A percentile compares a stretch with the other conserved stretches of the same genome.
These are phyloP conservation scores for Planoprotostelium fungivorum DNA, from an alignment of 78 protist genomes.

Conservation along the genomic window DNA sequence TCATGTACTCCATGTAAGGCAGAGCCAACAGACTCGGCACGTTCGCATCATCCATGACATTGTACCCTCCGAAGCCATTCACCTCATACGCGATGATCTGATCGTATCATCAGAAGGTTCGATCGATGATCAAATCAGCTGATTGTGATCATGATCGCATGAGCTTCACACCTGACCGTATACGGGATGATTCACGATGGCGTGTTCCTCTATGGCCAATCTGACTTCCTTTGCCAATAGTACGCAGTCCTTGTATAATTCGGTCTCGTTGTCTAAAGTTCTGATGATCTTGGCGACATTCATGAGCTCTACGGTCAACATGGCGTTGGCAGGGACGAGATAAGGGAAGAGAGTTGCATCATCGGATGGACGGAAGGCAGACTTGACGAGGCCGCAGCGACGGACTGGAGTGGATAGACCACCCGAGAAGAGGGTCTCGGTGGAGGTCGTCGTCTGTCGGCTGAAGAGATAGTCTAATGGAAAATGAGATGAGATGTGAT, in stretches of 20 bases:
- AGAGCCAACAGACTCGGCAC: conserved; percentile 41
- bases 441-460: neutral
- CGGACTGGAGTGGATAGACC: neutral
- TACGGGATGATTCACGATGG: conserved; percentile 5
- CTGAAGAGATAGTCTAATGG: neutral
- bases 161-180: neutral
- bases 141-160: neutral
- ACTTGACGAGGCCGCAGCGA: conserved; percentile 16
- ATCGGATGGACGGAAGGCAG: conserved; percentile 47
- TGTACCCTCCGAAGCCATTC: conserved; percentile 39
- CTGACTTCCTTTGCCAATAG: conserved; percentile 7
- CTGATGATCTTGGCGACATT: neutral
- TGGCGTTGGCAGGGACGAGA: conserved; percentile 41
- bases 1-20: conserved; percentile 32
- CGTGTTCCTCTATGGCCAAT: conserved; percentile 11
- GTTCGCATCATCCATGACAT: conserved; percentile 58
- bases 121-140: neutral
- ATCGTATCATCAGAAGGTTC: neutral
- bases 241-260: neutral
- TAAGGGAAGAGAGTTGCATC: conserved; percentile 29
- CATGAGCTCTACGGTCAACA: conserved; percentile 13
- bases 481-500: too few relatives aligned
- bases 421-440: conserved; percentile 16
- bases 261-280: neutral
- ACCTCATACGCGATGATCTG: conserved; percentile 44